Conservation (phyloP, 169 alveolate species). For the Perkinsus marinus region DNA sequence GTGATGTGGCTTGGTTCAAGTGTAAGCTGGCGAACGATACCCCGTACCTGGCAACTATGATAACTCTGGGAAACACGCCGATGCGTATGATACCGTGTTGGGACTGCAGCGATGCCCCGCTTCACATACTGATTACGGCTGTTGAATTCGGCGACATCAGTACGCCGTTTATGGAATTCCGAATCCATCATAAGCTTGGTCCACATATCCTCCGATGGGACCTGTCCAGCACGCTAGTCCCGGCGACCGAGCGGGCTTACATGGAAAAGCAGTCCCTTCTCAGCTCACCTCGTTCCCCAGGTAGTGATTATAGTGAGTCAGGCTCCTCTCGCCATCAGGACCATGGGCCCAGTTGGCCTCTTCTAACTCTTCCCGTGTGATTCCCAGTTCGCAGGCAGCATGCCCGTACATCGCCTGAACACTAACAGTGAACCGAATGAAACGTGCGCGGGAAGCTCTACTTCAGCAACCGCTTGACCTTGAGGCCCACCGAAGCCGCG, state of each 20-base stretch:
- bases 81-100: conserved; percentile 2
- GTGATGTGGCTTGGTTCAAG: conserved; percentile 26
- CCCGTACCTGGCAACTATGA: neutral
- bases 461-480: conserved; percentile 1
- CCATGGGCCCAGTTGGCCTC: neutral
- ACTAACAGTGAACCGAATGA: neutral
- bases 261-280: neutral
- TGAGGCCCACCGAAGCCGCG: conserved; percentile 11
- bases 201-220: neutral
- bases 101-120: conserved; percentile 23
- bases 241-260: no score
- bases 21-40: conserved; percentile 15
- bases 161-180: neutral
- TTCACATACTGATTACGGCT: neutral
- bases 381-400: neutral
- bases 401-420: neutral
- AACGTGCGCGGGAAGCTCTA: no score
- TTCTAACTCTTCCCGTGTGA: neutral
- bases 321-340: neutral
- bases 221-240: neutral
- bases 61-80: neutral
- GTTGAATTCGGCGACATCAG: neutral
- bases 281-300: neutral
- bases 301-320: neutral
- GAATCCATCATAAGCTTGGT: neutral